Evolutionary conservation across 2,329 filamentous ascomycete genomes (phyloP).

Genomic region (Colletotrichum sp.): DNA sequence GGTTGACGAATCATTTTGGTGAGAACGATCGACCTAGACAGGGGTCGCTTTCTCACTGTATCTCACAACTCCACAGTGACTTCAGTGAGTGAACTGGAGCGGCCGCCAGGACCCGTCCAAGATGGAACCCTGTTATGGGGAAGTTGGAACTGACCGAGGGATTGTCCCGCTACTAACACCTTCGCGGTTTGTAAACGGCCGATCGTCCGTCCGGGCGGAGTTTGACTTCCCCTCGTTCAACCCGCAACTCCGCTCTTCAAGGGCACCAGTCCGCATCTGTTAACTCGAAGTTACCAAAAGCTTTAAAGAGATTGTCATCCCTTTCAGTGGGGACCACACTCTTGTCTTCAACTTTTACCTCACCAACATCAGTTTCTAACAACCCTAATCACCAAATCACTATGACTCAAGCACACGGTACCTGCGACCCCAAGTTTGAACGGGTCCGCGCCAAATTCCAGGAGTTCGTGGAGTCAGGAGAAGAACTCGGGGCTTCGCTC

Average conservation of each 20-base stretch:
- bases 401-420: constrained; percentile 35
- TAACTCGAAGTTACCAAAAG: neutral
- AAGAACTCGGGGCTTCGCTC: constrained; percentile 51
- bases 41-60: neutral
- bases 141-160: neutral
- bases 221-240: neutral
- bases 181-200: neutral
- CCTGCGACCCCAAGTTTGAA: constrained; percentile 39
- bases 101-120: neutral
- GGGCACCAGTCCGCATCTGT: neutral
- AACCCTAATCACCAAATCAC: neutral
- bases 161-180: neutral
- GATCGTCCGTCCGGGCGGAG: neutral
- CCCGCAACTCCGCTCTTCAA: neutral
- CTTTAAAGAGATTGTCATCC: neutral
- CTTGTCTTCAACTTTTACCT: neutral
- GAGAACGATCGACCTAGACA: neutral
- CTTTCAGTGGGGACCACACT: neutral
- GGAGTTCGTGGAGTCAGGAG: constrained; percentile 36
- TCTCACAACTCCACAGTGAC: neutral
- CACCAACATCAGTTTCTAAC: neutral
- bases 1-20: neutral
- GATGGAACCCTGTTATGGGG: neutral
- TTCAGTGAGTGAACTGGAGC: neutral
- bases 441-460: constrained; percentile 37